Evolutionary conservation across 2,329 filamentous ascomycete genomes (phyloP), one percentile per base, ranked within the genome.

Genomic region (Drechslerella dactyloides): DNA sequence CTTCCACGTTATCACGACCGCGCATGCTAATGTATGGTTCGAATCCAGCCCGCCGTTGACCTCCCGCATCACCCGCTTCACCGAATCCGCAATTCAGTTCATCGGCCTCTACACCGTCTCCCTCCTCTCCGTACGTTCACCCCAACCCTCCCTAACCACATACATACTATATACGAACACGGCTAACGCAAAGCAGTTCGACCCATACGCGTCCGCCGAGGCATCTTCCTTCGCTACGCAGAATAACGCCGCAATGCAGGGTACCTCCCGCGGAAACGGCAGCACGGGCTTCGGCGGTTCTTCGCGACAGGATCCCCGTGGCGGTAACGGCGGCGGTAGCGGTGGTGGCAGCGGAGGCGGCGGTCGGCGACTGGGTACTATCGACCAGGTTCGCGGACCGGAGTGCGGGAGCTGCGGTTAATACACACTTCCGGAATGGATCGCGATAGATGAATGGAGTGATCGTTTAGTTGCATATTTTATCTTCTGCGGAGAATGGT

Each of bases 21-120:
- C 8, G 27, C 3, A 33, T 33, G 44, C 35, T 13, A 24, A n/a
- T 15, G n/a, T n/a, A n/a, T 17, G 2, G 7, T 40, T 52, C 24
- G 27, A 11, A 44, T 30, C 44, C 65, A 70, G 66, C 66, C 66
- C 59, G n/a, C 66, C 66, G n/a, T 46, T 70, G 13, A 59, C 59
- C 19, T 48, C 66, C 5, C 33, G 66, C 46, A 64, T 70, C 23
- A 64, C 59, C 54, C 53, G 59, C 66, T 59, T 70, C 59, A 59
- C 66, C 17, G 66, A 70, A 30, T 64, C 66, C 27, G 66, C 50
- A 33, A 70, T 70, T 52, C 68, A 66, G 17, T 73, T 73, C 44
- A 13, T 73, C 68, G 42, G 50, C 17, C 68, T 73, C 56, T 73
- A 73, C 55, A 65, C 65, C 24, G 52, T 59, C 40, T 54, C 68